Percentiles rank a stretch among this genome's conserved stretches.
Evolutionary conservation across 1,139 yeast genomes (phyloP).

Genomic region (Debaryomyces fabryi): DNA sequence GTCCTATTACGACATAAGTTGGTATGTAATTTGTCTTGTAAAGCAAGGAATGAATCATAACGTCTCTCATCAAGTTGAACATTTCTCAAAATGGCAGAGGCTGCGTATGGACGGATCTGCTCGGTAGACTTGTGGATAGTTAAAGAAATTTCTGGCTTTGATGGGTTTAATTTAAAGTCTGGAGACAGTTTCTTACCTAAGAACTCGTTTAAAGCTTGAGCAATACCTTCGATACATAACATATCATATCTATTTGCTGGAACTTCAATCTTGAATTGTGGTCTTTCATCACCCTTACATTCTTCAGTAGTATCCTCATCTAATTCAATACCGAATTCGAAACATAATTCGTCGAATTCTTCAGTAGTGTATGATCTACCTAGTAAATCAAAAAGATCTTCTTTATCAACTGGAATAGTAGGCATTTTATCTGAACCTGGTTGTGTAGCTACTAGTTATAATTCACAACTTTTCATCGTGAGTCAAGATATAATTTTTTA

Average conservation of each 20-base stretch:
- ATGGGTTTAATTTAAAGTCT: slow-evolving; percentile 61
- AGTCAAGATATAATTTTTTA: slow-evolving; percentile 8
- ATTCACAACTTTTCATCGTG: slow-evolving; percentile 6
- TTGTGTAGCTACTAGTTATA: not conserved
- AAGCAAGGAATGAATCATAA: slow-evolving; percentile 91
- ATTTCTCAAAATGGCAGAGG: slow-evolving; percentile 88
- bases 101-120: slow-evolving; percentile 86
- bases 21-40: slow-evolving; percentile 95
- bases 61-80: slow-evolving; percentile 79
- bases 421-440: slow-evolving; percentile 61
- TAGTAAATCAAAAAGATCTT: slow-evolving; percentile 80
- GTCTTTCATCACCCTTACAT: slow-evolving; percentile 80
- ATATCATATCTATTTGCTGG: slow-evolving; percentile 98
- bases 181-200: slow-evolving; percentile 73
- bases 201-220: slow-evolving; percentile 91
- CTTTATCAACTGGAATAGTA: slow-evolving; percentile 92
- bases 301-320: slow-evolving; percentile 94
- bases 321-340: slow-evolving; percentile 95
- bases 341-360: slow-evolving; percentile 96
- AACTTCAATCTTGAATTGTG: slow-evolving; percentile 93
- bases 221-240: slow-evolving; percentile 97
- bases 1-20: slow-evolving; percentile 97
- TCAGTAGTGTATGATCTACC: slow-evolving; percentile 83
- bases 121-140: slow-evolving; percentile 76
- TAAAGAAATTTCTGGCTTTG: slow-evolving; percentile 62